Base-by-base conservation (phyloP, 1,284 basidiomycete species). In the Sphagnurus paluster region DNA sequence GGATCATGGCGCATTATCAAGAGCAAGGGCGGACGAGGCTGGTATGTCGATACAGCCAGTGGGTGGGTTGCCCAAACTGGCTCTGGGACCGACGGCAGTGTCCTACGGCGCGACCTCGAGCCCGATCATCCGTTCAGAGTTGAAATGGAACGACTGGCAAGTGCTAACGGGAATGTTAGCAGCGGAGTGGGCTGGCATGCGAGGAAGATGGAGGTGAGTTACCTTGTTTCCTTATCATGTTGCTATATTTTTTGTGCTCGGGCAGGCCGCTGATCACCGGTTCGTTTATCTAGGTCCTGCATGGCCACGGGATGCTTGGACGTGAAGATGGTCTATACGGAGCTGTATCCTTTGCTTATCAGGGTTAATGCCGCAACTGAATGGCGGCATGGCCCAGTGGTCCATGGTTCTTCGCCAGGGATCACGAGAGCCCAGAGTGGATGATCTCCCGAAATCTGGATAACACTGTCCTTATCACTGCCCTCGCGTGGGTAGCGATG, bases 171-270 rank as follows among this genome's bases (percentile, higher is more conserved):
- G 1, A 91, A 93, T 57, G 94, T 97, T 3, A 87, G 79, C 57
- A 92, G 88, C 59, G 89, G 87, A 4, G 81, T 94, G 1, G 96
- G 96, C 0, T 99, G 96, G 95, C 93, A 98, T 68, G 84, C 90
- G 26, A 73, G 93, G 42, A 99, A 99, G 74, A 95, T 98, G 93
- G 95, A 98, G 80, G 90, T 97, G 44, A 47, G 82, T 69, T 20
- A 19, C 46, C 49, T 9, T 35, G 19, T 42, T 7, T 41, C 48
- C 14, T 41, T 13, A 19, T 17, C 44, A 28, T 25, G 23, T 11
- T 24, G 37, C 41, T 20, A 19, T n/a, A 42, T 25, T 52, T 36
- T 39, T 43, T 29, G 32, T 53, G 24, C 3, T 37, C 45, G n/a
- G n/a, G n/a, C n/a, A n/a, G n/a, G n/a, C n/a, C n/a, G n/a, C n/a